Percentiles rank a stretch among this genome's conserved stretches.
phyloP scores from a whole-genome alignment of 2,329 filamentous ascomycete species.

The Orbilia blumenaviensis region DNA sequence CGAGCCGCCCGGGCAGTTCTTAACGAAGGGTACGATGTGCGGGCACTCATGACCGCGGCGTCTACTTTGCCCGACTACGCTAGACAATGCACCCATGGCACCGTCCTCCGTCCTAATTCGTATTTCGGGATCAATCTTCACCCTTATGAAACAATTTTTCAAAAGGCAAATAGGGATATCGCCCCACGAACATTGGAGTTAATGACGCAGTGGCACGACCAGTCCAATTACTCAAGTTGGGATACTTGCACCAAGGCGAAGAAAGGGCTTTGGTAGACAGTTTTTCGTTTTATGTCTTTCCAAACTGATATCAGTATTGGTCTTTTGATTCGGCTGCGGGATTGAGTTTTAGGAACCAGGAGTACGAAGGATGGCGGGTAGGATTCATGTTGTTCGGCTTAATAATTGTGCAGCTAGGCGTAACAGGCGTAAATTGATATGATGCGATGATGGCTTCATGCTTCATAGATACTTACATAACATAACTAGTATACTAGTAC shows the following conservation, averaged over 20 bases:
- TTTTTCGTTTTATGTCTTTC: too few relatives aligned
- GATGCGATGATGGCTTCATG: too few relatives aligned
- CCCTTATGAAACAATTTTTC: slow-evolving; percentile 20
- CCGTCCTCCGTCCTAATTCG: background rate
- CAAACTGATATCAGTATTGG: too few relatives aligned
- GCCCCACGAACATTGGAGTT: background rate
- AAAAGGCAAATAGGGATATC: slow-evolving; percentile 10
- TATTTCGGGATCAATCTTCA: slow-evolving; percentile 21
- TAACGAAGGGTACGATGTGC: background rate
- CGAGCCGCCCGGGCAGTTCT: background rate
- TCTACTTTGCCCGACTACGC: background rate
- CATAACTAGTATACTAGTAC: too few relatives aligned
- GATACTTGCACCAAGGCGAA: background rate
- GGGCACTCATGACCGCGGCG: slow-evolving; percentile 1
- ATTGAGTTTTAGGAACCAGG: too few relatives aligned
- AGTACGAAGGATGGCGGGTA: too few relatives aligned
- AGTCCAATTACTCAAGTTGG: slow-evolving; percentile 2
- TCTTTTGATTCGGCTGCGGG: too few relatives aligned
- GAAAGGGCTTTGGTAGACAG: background rate
- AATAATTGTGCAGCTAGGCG: too few relatives aligned
- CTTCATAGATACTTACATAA: too few relatives aligned
- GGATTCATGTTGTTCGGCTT: too few relatives aligned
- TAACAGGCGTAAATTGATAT: too few relatives aligned
- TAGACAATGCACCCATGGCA: background rate
- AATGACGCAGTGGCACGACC: slow-evolving; percentile 17